phyloP scores from a whole-genome alignment of 345 rosid genomes.

The Eutrema japonicum region DNA sequence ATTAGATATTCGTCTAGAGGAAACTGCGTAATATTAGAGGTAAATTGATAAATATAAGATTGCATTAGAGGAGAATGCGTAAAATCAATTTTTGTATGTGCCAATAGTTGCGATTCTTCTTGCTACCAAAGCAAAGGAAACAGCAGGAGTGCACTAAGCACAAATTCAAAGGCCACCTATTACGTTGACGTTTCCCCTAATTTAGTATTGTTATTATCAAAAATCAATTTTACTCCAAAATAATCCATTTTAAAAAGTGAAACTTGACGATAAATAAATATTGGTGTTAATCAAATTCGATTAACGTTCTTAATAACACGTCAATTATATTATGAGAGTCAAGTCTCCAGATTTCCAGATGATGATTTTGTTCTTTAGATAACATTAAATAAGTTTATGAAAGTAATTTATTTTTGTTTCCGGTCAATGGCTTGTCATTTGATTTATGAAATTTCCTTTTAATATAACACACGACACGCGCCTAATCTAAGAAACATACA shows the following conservation, averaged over 20 bases:
- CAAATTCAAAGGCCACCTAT: constrained; percentile 34
- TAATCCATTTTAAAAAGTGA: constrained; percentile 5
- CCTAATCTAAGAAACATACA: neutral
- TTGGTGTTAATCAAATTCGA: neutral
- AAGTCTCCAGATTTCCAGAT: constrained; percentile 12
- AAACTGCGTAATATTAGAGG: too few relatives aligned
- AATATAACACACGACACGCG: constrained; percentile 12
- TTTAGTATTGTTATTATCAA: constrained; percentile 6
- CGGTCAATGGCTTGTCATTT: constrained; percentile 29
- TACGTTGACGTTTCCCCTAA: constrained; percentile 40
- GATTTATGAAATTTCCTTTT: constrained; percentile 26
- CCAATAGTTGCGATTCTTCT: constrained; percentile 23
- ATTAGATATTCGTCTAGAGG: neutral
- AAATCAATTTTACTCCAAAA: constrained; percentile 13
- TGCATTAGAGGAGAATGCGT: constrained; percentile 19
- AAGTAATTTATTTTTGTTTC: constrained; percentile 2
- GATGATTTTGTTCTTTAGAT: constrained; percentile 12
- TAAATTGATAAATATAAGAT: neutral
- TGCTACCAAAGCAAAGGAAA: constrained; percentile 43
- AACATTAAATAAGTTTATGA: neutral
- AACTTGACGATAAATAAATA: neutral
- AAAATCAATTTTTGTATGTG: neutral
- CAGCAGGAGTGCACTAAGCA: constrained; percentile 34
- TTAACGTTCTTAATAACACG: constrained; percentile 38
- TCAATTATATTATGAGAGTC: constrained; percentile 8